These are phyloP conservation scores for Nothopassalora personata DNA, from an alignment of 2,329 filamentous ascomycete species.

Conservation along the genomic window DNA sequence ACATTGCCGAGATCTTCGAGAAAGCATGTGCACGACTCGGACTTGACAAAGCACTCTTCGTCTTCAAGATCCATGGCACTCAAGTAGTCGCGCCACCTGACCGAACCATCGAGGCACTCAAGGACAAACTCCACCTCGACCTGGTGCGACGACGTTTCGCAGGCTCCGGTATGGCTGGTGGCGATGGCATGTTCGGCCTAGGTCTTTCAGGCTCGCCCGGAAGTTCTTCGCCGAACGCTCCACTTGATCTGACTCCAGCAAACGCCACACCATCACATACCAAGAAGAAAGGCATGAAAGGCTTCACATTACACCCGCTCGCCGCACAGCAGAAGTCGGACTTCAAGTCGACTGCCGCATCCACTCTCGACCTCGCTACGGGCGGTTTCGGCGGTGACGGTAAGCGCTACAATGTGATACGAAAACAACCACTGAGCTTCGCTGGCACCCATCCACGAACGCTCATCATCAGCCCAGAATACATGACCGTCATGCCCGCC, in stretches of 20 bases:
- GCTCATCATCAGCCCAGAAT: constrained; percentile 76
- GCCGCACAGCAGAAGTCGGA: constrained; percentile 45
- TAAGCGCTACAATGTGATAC: constrained; percentile 73
- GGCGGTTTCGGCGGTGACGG: constrained; percentile 20
- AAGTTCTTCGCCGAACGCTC: constrained; percentile 63
- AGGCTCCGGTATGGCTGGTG: constrained; percentile 44
- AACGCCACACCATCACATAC: constrained; percentile 32
- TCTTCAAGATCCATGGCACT: constrained; percentile 70
- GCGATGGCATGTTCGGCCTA: constrained; percentile 56
- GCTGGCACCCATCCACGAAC: constrained; percentile 70
- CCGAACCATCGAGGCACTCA: constrained; percentile 72
- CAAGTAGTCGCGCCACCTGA: constrained; percentile 71
- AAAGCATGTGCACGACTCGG: constrained; percentile 70
- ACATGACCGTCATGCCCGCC: constrained; percentile 74
- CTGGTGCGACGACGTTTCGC: constrained; percentile 65
- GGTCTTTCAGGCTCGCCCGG: constrained; percentile 65
- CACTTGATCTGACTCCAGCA: constrained; percentile 49
- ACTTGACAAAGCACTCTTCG: constrained; percentile 72
- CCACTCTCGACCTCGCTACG: constrained; percentile 41
- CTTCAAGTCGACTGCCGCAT: constrained; percentile 16
- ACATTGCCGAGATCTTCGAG: constrained; percentile 76
- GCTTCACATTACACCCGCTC: constrained; percentile 52
- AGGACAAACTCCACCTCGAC: constrained; percentile 69
- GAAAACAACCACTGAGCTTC: constrained; percentile 77
- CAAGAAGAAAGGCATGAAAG: constrained; percentile 28